Conservation (phyloP, 345 rosid genomes). For the Eutrema japonicum region DNA sequence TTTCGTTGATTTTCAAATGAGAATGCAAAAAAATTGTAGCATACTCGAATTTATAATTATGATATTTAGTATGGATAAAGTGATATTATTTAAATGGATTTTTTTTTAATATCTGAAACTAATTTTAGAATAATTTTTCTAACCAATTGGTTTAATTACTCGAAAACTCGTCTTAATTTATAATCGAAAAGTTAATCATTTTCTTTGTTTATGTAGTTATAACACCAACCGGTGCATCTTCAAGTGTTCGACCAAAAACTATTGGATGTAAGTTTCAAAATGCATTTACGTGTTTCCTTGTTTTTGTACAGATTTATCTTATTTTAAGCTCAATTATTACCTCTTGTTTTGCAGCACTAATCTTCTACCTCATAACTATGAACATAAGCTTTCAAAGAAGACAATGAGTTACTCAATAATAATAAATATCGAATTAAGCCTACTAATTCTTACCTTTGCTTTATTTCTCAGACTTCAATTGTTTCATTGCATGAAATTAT, state of each 20-base stretch:
- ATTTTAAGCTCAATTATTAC: background rate
- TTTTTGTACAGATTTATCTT: background rate
- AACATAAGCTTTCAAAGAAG: slow-evolving; percentile 1
- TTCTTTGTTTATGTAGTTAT: slow-evolving; percentile 12
- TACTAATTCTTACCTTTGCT: background rate
- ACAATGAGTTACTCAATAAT: background rate
- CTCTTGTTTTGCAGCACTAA: slow-evolving; percentile 29
- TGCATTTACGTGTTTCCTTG: background rate
- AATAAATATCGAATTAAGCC: background rate
- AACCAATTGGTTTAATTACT: background rate
- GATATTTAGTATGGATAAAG: no score
- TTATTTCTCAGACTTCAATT: background rate
- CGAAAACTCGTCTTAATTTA: background rate
- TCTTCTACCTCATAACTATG: slow-evolving; percentile 25
- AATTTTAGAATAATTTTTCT: background rate
- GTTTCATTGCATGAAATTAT: background rate
- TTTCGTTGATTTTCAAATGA: no score
- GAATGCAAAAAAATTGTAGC: no score
- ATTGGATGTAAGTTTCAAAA: slow-evolving; percentile 35
- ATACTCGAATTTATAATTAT: no score
- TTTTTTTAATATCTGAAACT: no score
- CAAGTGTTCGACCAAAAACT: slow-evolving; percentile 15
- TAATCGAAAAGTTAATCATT: background rate
- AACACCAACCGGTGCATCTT: slow-evolving; percentile 24
- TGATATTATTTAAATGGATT: no score